phyloP scores from a whole-genome alignment of 345 rosid genomes.

The Punica granatum region DNA sequence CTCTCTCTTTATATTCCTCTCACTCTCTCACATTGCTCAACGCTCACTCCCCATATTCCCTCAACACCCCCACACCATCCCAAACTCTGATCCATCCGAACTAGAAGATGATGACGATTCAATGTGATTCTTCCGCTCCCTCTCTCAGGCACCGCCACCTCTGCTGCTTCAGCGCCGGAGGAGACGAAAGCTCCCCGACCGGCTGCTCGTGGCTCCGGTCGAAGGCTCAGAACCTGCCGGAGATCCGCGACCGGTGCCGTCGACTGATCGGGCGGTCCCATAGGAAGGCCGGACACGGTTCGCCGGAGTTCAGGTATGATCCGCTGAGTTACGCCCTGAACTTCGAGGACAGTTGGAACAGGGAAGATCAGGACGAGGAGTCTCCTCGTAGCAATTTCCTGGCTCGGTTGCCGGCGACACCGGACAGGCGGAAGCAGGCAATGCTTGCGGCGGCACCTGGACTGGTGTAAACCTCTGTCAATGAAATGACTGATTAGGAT shows the following conservation, averaged over 20 bases:
- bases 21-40: not conserved
- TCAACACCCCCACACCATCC: not conserved
- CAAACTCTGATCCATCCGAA: not conserved
- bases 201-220: slow-evolving; percentile 2
- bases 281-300: not conserved
- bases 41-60: not conserved
- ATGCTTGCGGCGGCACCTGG: not conserved
- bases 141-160: slow-evolving; percentile 5
- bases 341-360: slow-evolving; percentile 39
- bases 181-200: not conserved
- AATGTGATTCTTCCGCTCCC: not conserved
- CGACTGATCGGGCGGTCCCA: not conserved
- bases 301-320: slow-evolving; percentile 59
- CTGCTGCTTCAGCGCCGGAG: slow-evolving; percentile 6
- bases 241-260: slow-evolving; percentile 8
- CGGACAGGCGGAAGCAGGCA: slow-evolving; percentile 14
- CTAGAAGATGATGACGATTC: not conserved
- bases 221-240: not conserved
- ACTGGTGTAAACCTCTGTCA: no score
- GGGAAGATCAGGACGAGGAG: slow-evolving; percentile 25
- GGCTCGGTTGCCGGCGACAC: slow-evolving; percentile 52
- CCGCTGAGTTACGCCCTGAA: slow-evolving; percentile 59
- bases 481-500: no score
- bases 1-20: no score
- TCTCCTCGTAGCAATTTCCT: slow-evolving; percentile 26